Evolutionary conservation across 2,329 filamentous ascomycete genomes (phyloP).

Genomic region (Penicillium sp.): DNA sequence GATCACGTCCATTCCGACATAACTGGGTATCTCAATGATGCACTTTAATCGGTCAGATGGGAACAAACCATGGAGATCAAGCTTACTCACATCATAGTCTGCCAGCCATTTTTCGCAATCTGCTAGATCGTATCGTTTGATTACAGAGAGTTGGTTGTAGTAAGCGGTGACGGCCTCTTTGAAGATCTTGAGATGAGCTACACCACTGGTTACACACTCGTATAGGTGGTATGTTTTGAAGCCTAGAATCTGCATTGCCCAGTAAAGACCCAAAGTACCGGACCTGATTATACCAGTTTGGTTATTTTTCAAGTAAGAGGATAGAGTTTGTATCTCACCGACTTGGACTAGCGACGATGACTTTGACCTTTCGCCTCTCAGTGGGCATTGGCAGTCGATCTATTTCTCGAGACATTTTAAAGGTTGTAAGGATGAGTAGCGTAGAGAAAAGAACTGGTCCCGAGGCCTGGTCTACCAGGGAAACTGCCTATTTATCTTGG

Average conservation of each 20-base stretch:
- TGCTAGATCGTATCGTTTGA: constrained; percentile 11
- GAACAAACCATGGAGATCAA: neutral
- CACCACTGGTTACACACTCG: constrained; percentile 11
- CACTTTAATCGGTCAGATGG: constrained; percentile 7
- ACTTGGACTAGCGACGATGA: constrained; percentile 25
- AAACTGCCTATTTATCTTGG: neutral
- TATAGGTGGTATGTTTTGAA: constrained; percentile 25
- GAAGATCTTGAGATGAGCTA: constrained; percentile 18
- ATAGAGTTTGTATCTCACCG: constrained; percentile 12
- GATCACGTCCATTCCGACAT: constrained; percentile 16
- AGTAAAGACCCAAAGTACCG: constrained; percentile 24
- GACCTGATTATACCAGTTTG: constrained; percentile 14
- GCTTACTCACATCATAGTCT: constrained; percentile 17
- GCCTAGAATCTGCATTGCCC: constrained; percentile 23
- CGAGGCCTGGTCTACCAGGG: neutral
- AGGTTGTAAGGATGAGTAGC: neutral
- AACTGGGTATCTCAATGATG: constrained; percentile 24
- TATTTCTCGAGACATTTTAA: constrained; percentile 22
- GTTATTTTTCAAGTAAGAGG: neutral
- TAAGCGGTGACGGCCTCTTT: constrained; percentile 19
- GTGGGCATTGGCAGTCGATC: constrained; percentile 18
- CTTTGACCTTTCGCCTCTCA: constrained; percentile 18
- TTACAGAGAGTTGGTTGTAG: constrained; percentile 18
- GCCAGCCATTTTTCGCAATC: constrained; percentile 24
- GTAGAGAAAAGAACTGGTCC: neutral